Base-by-base conservation (phyloP, 176 grass and related monocot species). In the Elymus sibiricus region DNA sequence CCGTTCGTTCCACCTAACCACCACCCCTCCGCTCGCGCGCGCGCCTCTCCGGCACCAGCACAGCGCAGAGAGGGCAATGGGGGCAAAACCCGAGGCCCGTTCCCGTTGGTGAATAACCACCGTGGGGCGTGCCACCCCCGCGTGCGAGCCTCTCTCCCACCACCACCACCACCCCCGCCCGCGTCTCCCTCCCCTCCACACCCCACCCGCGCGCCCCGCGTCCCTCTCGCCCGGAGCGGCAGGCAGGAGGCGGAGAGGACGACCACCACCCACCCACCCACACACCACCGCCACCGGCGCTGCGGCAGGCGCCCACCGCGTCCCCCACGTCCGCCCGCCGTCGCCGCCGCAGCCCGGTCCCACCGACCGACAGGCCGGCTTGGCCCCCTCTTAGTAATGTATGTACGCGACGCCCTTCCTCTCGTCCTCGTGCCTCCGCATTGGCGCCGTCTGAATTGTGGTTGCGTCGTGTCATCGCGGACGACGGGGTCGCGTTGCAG, bases 51-150 rank as follows among this genome's bases (percentile, higher is more conserved):
- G 69, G 69, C 40, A 74, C 71, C 71, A 56, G 51, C 51, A 21
- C 51, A 47, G 71, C 71, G 9, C 71, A 49, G 34, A 19, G 22
- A 61, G 11, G 5, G 39, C 19, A 24, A 22, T 21, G 78, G 78
- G 77, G 70, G 78, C 16, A 43, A 74, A 40, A 51, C 70, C 87
- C 31, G 78, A 80, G 16, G 61, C 38, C 78, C 67, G 59, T 35
- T 58, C 38, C 78, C 67, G 59, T 35, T 58, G 42, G 66, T 28
- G 77, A 85, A 85, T 89, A 89, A 85, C 82, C 77, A 85, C 82
- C 77, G 60, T 68, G 87, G 77, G 70, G 87, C 67, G 86, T 47
- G 42, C 71, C 71, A 74, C 71, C 71, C 71, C 40, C 14, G 82
- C 82, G 87, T 35, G 76, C 87, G 76, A 44, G 82, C 77, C 76